Evolutionary conservation across 768 basidiomycete species (phyloP), one percentile per base, ranked within the genome.

Genomic region (Solioccasus polychromus): DNA sequence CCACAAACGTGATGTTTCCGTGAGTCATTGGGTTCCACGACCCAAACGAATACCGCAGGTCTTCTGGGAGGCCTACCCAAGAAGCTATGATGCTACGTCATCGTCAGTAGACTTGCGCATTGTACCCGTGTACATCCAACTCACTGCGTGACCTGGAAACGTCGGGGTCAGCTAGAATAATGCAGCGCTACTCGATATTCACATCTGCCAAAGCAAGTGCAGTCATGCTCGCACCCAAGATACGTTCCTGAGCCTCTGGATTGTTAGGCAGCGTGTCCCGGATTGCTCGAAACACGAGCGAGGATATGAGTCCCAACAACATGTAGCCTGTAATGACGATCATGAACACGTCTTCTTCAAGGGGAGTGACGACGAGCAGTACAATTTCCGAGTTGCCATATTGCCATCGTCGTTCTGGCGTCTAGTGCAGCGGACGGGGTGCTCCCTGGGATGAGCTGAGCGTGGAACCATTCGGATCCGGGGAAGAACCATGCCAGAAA

Each of bases 21-120:
- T 89, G 87, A 0, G 80, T 85, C 72, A 78, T 83, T 22, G 72
- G 59, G 62, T 88, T 89, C 88, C 87, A 91, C 12, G 59, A 55
- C 8, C 60, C 60, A 28, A 77, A 68, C 22, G 70, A 66, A 47
- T 72, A 81, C 38, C 72, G 73, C 50, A 86, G 62, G 22, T 76
- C 68, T 26, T 64, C 53, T 1, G 88, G 88, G 23, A 88, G 74
- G 8, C 76, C 76, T 30, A 78, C 42, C 55, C 80, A 74, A 14
- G 82, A 79, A 25, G 71, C 73, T 15, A 68, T 57, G 50, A 89
- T 76, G 58, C 88, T 89, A 50, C 32, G 31, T 39, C 43, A 50
- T 24, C 53, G 26, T 45, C 31, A 58, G 31, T 14, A 48, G 49
- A 7, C 0, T 4, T 26, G 17, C 6, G 18, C 23, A 10, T 23